Percentiles rank a stretch among this genome's conserved stretches.
Evolutionary conservation across 108 stramenopile genomes (phyloP).

Genomic region (Cyclotella cryptica): DNA sequence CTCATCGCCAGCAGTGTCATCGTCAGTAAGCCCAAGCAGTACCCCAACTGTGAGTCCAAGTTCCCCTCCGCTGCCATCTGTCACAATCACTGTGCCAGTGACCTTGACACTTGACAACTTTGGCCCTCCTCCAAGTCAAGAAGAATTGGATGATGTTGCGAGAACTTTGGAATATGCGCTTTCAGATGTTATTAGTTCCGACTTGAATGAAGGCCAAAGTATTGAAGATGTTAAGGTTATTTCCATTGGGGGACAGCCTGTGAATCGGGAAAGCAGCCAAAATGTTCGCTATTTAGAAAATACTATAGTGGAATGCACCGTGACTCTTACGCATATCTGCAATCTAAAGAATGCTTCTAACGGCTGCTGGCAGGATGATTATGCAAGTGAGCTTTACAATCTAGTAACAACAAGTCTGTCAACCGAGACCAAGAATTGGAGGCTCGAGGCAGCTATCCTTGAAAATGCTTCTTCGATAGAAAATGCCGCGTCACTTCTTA

Average conservation of each 20-base stretch:
- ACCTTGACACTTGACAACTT: neutral
- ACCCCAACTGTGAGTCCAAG: neutral
- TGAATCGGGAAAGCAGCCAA: too few species aligned
- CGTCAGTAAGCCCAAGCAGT: too few species aligned
- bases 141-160: neutral
- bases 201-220: neutral
- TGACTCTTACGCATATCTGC: neutral
- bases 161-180: neutral
- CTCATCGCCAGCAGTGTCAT: too few species aligned
- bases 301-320: neutral
- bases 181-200: neutral
- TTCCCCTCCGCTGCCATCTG: neutral
- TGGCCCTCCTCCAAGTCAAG: neutral
- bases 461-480: neutral
- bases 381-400: neutral
- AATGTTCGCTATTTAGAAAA: neutral
- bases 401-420: neutral
- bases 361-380: neutral
- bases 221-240: neutral
- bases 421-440: neutral
- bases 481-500: too few species aligned
- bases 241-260: neutral
- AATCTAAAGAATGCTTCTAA: neutral
- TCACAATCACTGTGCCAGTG: neutral
- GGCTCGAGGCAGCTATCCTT: neutral